Base-by-base conservation (phyloP, 768 basidiomycete species). In the Cystofilobasidium bisporidii region DNA sequence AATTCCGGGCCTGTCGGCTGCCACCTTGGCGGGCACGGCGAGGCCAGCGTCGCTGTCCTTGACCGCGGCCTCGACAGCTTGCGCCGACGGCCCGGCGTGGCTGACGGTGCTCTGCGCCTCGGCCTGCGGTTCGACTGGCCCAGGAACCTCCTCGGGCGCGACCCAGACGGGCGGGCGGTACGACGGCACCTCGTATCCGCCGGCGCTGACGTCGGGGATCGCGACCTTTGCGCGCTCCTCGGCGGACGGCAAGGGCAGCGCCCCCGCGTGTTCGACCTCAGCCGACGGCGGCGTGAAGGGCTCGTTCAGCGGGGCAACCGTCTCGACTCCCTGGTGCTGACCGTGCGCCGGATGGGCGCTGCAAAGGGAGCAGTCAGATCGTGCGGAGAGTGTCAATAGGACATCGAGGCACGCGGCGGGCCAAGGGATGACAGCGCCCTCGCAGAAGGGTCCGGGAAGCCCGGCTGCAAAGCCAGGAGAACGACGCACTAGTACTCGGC, bases 81-180 rank as follows among this genome's bases (percentile, higher is more conserved):
- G 59, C 6, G 22, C 41, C 10, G 65, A 28, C 15, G 67, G 67
- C 1, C 67, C 67, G 20, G 36, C 61, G 55, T 68, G 67, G 9
- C 50, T 56, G n/a, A 17, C 28, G 20, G 57, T 45, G 9, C 60
- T 45, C 22, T 68, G 55, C 28, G 48, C 67, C 17, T 45, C 53
- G 15, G 61, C 67, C 20, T 63, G 30, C 11, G 55, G 24, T 53
- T 56, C 47, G 8, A 61, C 58, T 5, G 67, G 40, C 11, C 67
- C 67, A 14, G 67, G 67, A 14, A 68, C 58, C 12, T 45, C 56
- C 64, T 65, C 55, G 17, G 41, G 56, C n/a, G 28, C 24, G 11
- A 63, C 61, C 67, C 67, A 68, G 32, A 63, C 61, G 32, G 67
- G 67, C 22, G 67, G 67, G 10, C 67, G 33, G 22, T 68, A 68